Evolutionary conservation across 345 rosid genomes (phyloP).

Genomic region (Bruguiera gymnorhiza): DNA sequence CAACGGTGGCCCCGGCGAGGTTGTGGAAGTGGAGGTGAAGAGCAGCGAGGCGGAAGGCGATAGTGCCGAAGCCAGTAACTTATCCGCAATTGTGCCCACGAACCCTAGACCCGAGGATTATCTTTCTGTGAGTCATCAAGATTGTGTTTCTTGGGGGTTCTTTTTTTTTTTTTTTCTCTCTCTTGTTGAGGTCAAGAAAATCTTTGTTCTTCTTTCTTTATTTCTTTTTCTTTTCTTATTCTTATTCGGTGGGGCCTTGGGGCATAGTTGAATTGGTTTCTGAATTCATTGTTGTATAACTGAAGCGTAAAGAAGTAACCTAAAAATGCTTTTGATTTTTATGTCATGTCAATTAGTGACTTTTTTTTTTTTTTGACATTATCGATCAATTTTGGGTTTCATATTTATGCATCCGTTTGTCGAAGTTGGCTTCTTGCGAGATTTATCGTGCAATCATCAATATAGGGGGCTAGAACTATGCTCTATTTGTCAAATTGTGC

Average conservation of each 20-base stretch:
- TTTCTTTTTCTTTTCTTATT: too few species aligned
- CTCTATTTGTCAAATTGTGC: neutral
- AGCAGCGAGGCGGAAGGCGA: slow-evolving; percentile 45
- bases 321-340: too few species aligned
- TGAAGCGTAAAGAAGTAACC: too few species aligned
- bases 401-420: neutral
- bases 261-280: too few species aligned
- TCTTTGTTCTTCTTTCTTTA: too few species aligned
- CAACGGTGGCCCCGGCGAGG: slow-evolving; percentile 27
- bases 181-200: too few species aligned
- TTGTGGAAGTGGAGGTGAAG: slow-evolving; percentile 46
- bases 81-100: slow-evolving; percentile 80
- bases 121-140: slow-evolving; percentile 48
- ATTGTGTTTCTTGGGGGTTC: neutral
- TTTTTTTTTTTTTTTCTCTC: too few species aligned
- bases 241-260: too few species aligned
- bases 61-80: slow-evolving; percentile 46
- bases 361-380: neutral
- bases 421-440: neutral
- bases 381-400: neutral
- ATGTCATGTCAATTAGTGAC: too few species aligned
- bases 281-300: too few species aligned
- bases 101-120: slow-evolving; percentile 85
- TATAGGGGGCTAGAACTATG: neutral
- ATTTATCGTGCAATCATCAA: neutral